A percentile compares a stretch with the other conserved stretches of the same genome.
Evolutionary conservation across 2,329 filamentous ascomycete species (phyloP).

Genomic region (Penicillium sp.): DNA sequence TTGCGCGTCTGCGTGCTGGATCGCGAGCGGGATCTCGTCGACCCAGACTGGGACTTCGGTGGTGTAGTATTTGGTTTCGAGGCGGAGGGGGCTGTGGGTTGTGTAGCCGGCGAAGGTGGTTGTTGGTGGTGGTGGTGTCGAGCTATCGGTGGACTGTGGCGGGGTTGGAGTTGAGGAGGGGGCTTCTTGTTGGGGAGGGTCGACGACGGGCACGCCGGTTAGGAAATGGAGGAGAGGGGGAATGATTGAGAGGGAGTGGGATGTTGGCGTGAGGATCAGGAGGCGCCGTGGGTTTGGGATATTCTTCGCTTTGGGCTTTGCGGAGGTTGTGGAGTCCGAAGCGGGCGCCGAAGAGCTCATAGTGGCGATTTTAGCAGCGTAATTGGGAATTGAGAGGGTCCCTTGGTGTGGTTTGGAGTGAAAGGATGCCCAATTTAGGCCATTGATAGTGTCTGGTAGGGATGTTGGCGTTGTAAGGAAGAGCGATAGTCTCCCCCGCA

Average conservation of each 20-base stretch:
- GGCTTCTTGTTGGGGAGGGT: slow-evolving; percentile 22
- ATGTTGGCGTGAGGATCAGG: slow-evolving; percentile 41
- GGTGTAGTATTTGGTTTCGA: slow-evolving; percentile 47
- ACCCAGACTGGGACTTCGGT: slow-evolving; percentile 49
- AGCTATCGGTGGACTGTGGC: background rate
- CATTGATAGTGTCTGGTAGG: background rate
- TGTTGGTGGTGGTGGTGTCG: slow-evolving; percentile 15
- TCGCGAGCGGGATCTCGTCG: slow-evolving; percentile 42
- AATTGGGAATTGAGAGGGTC: background rate
- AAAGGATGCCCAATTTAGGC: background rate
- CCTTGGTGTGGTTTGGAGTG: background rate
- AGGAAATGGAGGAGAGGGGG: slow-evolving; percentile 39
- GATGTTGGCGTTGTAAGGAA: background rate
- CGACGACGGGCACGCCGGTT: slow-evolving; percentile 33
- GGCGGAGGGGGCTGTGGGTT: slow-evolving; percentile 42
- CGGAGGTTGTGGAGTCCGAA: slow-evolving; percentile 3
- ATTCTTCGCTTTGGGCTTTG: slow-evolving; percentile 18
- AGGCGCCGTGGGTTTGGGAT: slow-evolving; percentile 44
- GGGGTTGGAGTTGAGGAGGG: background rate
- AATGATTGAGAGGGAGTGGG: slow-evolving; percentile 37
- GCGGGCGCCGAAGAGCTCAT: slow-evolving; percentile 16
- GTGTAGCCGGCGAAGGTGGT: slow-evolving; percentile 48
- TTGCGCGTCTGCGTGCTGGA: background rate
- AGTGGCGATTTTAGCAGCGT: background rate
- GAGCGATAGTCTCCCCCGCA: slow-evolving; percentile 15